These are phyloP conservation scores for Apostasia ramifera DNA, from an alignment of 106 monocot species.

Conservation along the genomic window DNA sequence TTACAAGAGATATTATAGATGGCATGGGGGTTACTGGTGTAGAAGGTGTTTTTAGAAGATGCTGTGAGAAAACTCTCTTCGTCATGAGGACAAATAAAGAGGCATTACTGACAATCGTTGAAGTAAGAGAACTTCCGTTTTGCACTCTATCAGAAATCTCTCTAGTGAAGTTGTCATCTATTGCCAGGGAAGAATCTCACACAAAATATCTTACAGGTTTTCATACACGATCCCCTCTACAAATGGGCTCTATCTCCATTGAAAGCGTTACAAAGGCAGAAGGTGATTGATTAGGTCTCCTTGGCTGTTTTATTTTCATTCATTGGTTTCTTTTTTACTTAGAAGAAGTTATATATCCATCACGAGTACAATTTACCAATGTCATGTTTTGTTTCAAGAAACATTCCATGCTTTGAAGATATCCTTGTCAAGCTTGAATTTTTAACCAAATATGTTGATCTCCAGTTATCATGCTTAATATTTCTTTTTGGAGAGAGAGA, in stretches of 20 bases:
- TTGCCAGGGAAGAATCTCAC: slow-evolving; percentile 2
- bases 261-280: slow-evolving; percentile 92
- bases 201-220: slow-evolving; percentile 49
- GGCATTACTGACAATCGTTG: slow-evolving; percentile 87
- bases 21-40: slow-evolving; percentile 96
- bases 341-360: neutral
- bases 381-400: no score
- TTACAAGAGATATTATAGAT: slow-evolving; percentile 92
- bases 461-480: no score
- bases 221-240: slow-evolving; percentile 97
- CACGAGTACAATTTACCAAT: no score
- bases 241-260: slow-evolving; percentile 98
- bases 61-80: slow-evolving; percentile 92
- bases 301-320: neutral
- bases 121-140: slow-evolving; percentile 28
- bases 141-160: neutral
- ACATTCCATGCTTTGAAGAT: no score
- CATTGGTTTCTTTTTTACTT: neutral
- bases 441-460: no score
- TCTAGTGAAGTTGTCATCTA: neutral
- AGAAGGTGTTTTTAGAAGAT: slow-evolving; percentile 93
- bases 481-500: no score
- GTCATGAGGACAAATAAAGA: slow-evolving; percentile 98
- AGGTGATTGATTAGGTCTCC: slow-evolving; percentile 32
- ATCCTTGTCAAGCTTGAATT: no score